phyloP scores from a whole-genome alignment of 495 filamentous ascomycete genomes.

The Cercophora newfieldiana region DNA sequence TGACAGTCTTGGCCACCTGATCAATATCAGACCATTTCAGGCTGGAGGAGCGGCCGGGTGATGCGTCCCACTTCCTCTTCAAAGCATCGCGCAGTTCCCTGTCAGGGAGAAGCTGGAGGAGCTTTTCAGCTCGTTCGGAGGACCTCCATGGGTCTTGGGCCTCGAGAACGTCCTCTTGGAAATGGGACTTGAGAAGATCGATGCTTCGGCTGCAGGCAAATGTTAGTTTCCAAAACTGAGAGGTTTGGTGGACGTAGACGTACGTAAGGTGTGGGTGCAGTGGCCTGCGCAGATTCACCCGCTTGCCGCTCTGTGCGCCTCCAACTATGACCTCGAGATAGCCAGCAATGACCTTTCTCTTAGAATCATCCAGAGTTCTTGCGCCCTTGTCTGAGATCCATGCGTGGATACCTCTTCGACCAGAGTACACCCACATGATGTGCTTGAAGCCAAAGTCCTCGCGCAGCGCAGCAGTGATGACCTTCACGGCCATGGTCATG shows the following conservation, averaged over 20 bases:
- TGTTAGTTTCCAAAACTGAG: constrained; percentile 1
- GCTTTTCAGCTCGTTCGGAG: constrained; percentile 64
- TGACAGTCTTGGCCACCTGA: constrained; percentile 70
- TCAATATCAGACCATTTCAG: constrained; percentile 95
- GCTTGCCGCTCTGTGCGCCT: constrained; percentile 80
- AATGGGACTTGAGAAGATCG: constrained; percentile 73
- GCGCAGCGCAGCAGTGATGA: constrained; percentile 78
- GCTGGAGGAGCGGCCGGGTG: constrained; percentile 68
- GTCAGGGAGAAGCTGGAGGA: constrained; percentile 80
- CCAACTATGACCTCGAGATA: constrained; percentile 88
- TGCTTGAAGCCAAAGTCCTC: constrained; percentile 97
- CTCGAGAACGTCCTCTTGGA: constrained; percentile 74
- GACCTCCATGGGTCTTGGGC: constrained; percentile 84
- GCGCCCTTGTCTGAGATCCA: constrained; percentile 97
- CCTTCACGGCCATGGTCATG: constrained; percentile 95
- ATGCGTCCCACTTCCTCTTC: constrained; percentile 85
- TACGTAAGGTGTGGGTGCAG: constrained; percentile 85
- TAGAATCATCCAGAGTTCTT: constrained; percentile 76
- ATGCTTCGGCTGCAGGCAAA: constrained; percentile 65
- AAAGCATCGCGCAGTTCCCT: constrained; percentile 69
- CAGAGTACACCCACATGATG: constrained; percentile 97
- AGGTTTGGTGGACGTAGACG: constrained; percentile 16
- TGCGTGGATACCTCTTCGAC: constrained; percentile 92
- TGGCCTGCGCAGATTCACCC: constrained; percentile 80
- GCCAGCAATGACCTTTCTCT: constrained; percentile 75